phyloP scores from a whole-genome alignment of 2,329 filamentous ascomycete species.

The Aspergillus glaucus region DNA sequence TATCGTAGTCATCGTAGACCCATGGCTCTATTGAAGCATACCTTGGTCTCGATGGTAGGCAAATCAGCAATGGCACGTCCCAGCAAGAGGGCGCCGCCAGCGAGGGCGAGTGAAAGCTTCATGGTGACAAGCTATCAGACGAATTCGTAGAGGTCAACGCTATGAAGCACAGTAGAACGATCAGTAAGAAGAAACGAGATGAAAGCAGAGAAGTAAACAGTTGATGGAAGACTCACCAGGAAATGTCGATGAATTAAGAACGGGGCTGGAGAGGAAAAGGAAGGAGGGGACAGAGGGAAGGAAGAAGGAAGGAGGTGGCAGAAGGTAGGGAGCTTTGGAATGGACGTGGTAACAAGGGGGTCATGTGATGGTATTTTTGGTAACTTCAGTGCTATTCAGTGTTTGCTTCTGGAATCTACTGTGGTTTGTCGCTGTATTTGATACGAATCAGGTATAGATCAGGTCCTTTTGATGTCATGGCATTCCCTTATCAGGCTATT shows the following conservation, averaged over 20 bases:
- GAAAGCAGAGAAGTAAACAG: conserved; percentile 1
- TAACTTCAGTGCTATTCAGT: too few relatives aligned
- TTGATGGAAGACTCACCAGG: conserved; percentile 5
- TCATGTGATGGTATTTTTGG: neutral
- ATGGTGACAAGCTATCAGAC: conserved; percentile 37
- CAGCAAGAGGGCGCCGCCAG: conserved; percentile 47
- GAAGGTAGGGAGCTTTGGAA: conserved; percentile 1
- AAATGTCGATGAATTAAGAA: conserved; percentile 8
- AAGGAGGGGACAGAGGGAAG: conserved; percentile 8
- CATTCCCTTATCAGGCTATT: too few relatives aligned
- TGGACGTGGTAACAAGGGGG: conserved; percentile 1
- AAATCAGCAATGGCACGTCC: conserved; percentile 47
- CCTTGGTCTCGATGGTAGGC: conserved; percentile 58
- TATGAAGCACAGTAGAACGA: neutral
- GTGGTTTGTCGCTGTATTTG: neutral
- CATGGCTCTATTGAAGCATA: conserved; percentile 22
- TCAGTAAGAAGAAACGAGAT: neutral
- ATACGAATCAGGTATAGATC: too few relatives aligned
- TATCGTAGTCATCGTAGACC: neutral
- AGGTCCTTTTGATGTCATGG: too few relatives aligned
- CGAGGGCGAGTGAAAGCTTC: conserved; percentile 47
- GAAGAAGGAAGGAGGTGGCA: conserved; percentile 9
- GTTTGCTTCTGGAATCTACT: neutral
- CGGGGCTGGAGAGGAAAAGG: conserved; percentile 6
- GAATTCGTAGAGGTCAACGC: neutral